phyloP scores from a whole-genome alignment of 1,284 basidiomycete species.

The Cystobasidium sp. region DNA sequence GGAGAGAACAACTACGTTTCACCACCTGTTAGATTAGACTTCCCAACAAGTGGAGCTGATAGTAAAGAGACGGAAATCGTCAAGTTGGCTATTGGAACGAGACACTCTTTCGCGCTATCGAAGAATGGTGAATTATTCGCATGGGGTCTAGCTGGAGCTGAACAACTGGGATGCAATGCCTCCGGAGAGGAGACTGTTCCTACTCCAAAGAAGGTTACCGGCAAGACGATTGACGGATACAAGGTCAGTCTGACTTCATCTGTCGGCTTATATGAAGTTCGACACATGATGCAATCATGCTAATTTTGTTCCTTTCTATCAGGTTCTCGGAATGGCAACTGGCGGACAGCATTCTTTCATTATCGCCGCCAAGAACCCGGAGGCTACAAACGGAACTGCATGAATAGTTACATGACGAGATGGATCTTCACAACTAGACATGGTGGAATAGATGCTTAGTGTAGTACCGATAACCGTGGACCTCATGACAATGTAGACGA shows the following conservation, averaged over 20 bases:
- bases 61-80: conserved; percentile 30
- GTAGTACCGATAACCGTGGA: too few species aligned
- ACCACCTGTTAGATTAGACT: conserved; percentile 23
- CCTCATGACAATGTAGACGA: too few species aligned
- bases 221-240: conserved; percentile 46
- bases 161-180: conserved; percentile 49
- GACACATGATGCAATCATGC: not conserved
- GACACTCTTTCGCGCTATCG: conserved; percentile 30
- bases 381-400: conserved; percentile 16
- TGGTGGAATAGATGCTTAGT: too few species aligned
- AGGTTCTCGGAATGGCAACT: conserved; percentile 46
- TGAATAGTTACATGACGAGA: not conserved
- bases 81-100: conserved; percentile 17
- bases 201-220: conserved; percentile 47
- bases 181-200: conserved; percentile 49
- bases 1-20: conserved; percentile 51
- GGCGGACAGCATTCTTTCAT: conserved; percentile 52
- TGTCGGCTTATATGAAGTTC: not conserved
- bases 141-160: conserved; percentile 48
- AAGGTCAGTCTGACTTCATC: conserved; percentile 15
- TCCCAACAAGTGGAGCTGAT: conserved; percentile 22
- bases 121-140: conserved; percentile 46
- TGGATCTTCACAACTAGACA: too few species aligned
- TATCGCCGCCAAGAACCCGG: conserved; percentile 33
- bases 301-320: not conserved